Percentiles rank a stretch among this genome's conserved stretches.
These are phyloP conservation scores for Leccinum solheimii DNA, from an alignment of 1,284 basidiomycete genomes.

Conservation along the genomic window DNA sequence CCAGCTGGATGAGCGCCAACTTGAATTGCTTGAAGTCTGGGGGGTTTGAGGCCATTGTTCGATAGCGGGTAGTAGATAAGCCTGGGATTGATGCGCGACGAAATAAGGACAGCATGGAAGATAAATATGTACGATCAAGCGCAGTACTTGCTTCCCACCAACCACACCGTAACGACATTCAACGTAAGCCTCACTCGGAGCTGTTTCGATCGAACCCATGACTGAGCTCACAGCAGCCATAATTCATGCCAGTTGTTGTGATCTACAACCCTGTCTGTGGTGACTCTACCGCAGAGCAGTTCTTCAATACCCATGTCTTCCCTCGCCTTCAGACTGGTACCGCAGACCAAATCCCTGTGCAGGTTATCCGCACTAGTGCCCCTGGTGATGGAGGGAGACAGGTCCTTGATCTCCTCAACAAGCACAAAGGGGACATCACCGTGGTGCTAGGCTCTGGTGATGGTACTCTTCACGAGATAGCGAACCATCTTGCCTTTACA, in stretches of 20 bases:
- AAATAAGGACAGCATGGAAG: constrained; percentile 19
- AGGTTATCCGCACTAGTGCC: constrained; percentile 51
- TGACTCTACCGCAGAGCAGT: constrained; percentile 39
- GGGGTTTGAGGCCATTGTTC: constrained; percentile 29
- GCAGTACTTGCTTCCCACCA: not conserved
- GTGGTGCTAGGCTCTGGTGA: constrained; percentile 82
- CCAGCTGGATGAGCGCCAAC: constrained; percentile 86
- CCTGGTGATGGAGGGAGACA: constrained; percentile 61
- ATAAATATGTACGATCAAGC: constrained; percentile 2
- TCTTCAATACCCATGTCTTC: constrained; percentile 62
- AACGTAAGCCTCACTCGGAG: constrained; percentile 10
- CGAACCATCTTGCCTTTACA: constrained; percentile 55
- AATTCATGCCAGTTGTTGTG: constrained; percentile 44
- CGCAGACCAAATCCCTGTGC: constrained; percentile 40
- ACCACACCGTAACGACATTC: not conserved
- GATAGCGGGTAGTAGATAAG: constrained; percentile 2
- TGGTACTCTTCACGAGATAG: constrained; percentile 87
- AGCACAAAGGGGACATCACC: constrained; percentile 36
- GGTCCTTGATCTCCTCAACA: constrained; percentile 44
- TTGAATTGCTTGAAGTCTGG: constrained; percentile 71
- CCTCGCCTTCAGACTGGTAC: constrained; percentile 52
- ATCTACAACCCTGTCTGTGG: constrained; percentile 56
- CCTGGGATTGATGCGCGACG: constrained; percentile 11
- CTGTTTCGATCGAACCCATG: not conserved
- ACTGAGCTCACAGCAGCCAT: not conserved